A percentile compares a stretch with the other conserved stretches of the same genome.
phyloP scores from a whole-genome alignment of 768 basidiomycete species.

The Daedaleopsis nitida region DNA sequence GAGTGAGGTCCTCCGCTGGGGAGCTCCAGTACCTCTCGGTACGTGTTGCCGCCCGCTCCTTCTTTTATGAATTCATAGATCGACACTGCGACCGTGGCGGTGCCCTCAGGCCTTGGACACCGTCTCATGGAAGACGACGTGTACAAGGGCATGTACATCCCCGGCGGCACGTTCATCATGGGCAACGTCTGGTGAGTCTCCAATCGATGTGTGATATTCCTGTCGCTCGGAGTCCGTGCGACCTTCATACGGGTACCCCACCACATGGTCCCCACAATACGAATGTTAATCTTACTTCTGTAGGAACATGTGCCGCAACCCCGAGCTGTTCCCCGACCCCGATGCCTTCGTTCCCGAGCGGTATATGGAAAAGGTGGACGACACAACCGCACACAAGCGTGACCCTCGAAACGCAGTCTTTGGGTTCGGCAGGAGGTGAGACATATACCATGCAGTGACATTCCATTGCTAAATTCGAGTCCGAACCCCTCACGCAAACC shows the following conservation, averaged over 20 bases:
- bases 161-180: conserved; percentile 64
- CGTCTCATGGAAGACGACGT: conserved; percentile 65
- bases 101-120: conserved; percentile 56
- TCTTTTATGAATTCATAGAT: neutral
- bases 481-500: neutral
- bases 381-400: conserved; percentile 32
- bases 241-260: neutral
- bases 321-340: conserved; percentile 51
- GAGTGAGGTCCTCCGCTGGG: conserved; percentile 58
- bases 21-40: conserved; percentile 60
- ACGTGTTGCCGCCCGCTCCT: neutral
- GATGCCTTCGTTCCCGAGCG: conserved; percentile 56
- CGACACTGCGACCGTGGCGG: neutral
- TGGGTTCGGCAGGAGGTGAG: conserved; percentile 48
- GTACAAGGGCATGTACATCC: conserved; percentile 58
- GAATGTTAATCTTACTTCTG: too few species aligned
- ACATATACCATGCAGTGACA: neutral
- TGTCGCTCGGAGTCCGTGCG: neutral
- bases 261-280: neutral
- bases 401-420: conserved; percentile 51
- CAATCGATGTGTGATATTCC: neutral
- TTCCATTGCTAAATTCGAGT: neutral
- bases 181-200: conserved; percentile 58
- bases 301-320: conserved; percentile 38
- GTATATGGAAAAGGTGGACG: conserved; percentile 38